phyloP scores from a whole-genome alignment of 176 grass and related monocot species.

The Echinochloa phyllopogon region DNA sequence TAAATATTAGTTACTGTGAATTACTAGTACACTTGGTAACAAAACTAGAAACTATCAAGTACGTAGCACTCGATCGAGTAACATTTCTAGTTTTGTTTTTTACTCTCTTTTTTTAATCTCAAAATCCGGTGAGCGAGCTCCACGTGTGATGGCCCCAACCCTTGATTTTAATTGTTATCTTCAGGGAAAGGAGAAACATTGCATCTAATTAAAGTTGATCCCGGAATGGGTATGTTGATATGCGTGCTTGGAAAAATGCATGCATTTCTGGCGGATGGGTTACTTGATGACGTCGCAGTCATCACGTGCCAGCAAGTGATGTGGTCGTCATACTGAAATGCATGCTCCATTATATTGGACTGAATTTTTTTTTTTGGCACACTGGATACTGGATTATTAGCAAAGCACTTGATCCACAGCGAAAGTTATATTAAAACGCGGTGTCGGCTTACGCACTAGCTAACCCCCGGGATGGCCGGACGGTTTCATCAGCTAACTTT shows the following conservation, averaged over 20 bases:
- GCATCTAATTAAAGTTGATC: slow-evolving; percentile 7
- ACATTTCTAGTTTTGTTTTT: neutral
- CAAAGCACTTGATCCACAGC: neutral
- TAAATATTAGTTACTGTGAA: neutral
- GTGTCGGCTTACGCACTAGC: slow-evolving; percentile 4
- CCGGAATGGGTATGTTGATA: neutral
- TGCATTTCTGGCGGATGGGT: neutral
- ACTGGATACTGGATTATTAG: neutral
- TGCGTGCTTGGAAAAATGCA: neutral
- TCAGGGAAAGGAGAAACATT: neutral
- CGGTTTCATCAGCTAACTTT: neutral
- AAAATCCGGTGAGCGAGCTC: neutral
- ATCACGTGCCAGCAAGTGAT: neutral
- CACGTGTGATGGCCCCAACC: neutral
- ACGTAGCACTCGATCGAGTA: neutral
- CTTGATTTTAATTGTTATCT: slow-evolving; percentile 17
- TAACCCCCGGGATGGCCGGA: neutral
- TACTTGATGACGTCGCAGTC: neutral
- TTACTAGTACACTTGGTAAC: neutral
- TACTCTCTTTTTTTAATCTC: neutral
- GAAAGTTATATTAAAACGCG: neutral
- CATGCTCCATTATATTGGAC: neutral
- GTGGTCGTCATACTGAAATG: neutral
- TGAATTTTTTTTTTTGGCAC: neutral
- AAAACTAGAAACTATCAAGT: too few species aligned